A percentile compares a stretch with the other conserved stretches of the same genome.
Conservation (phyloP, 805 yeast species). For the Starmerella potacharoeniae region DNA sequence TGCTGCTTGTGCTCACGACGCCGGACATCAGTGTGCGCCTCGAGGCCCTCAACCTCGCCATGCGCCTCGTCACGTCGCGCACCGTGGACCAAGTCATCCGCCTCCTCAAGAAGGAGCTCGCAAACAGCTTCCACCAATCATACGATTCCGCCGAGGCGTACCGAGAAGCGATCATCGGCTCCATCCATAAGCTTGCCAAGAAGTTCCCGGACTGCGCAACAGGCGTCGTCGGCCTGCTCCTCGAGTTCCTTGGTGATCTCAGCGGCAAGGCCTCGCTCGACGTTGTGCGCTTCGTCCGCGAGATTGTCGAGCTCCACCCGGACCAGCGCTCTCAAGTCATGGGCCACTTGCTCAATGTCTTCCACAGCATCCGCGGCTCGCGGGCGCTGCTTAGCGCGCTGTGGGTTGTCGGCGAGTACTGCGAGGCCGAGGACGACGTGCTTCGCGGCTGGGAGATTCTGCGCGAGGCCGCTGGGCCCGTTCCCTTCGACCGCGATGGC, state of each 20-base stretch:
- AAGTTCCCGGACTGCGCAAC: conserved; percentile 85
- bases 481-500: conserved; percentile 48
- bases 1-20: conserved; percentile 71
- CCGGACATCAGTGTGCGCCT: conserved; percentile 86
- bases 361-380: conserved; percentile 66
- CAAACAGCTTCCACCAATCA: conserved; percentile 48
- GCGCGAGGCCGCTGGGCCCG: conserved; percentile 74
- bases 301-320: conserved; percentile 86
- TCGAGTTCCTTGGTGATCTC: conserved; percentile 74
- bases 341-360: conserved; percentile 46
- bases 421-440: conserved; percentile 56
- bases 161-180: conserved; percentile 74
- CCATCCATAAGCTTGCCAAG: conserved; percentile 82
- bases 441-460: conserved; percentile 80
- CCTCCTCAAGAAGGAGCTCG: conserved; percentile 81
- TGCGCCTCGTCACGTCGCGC: conserved; percentile 68
- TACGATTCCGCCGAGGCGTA: conserved; percentile 76
- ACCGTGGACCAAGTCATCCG: conserved; percentile 91
- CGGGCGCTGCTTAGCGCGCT: conserved; percentile 87
- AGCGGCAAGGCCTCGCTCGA: conserved; percentile 79
- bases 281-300: conserved; percentile 83
- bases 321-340: conserved; percentile 57
- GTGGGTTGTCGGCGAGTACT: conserved; percentile 94
- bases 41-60: conserved; percentile 75
- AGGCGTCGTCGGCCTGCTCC: conserved; percentile 72